These are phyloP conservation scores for Solanum raphanifolium DNA, from an alignment of 257 asterid species.

Conservation along the genomic window DNA sequence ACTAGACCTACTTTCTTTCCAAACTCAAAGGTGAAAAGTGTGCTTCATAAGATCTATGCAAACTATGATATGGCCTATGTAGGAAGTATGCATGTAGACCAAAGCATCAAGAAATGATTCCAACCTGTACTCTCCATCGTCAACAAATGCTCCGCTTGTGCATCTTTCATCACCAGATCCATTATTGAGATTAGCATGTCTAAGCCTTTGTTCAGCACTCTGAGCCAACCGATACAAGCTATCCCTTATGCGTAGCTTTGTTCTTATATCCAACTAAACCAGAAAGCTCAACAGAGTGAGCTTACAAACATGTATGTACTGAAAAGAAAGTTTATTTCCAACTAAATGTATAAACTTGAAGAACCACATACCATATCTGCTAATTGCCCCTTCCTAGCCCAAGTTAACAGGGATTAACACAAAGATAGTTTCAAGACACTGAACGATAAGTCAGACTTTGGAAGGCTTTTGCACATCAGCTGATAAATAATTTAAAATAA, in stretches of 20 bases:
- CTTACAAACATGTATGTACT: not conserved
- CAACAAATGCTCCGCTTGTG: conserved; percentile 12
- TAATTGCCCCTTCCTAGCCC: not conserved
- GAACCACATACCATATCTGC: not conserved
- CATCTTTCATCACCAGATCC: not conserved
- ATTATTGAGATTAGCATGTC: not conserved
- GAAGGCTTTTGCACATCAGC: not conserved
- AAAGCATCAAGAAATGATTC: not conserved
- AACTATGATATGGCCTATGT: not conserved
- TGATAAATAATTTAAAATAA: not conserved
- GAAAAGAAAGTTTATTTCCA: not conserved
- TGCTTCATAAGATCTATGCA: not conserved
- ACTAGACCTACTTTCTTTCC: not conserved
- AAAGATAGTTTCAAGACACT: not conserved
- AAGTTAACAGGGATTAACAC: not conserved
- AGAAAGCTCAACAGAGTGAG: not conserved
- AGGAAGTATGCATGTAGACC: not conserved
- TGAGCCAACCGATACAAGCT: not conserved
- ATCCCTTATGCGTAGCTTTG: not conserved
- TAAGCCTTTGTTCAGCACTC: not conserved
- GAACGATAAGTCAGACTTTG: not conserved
- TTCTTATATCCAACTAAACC: not conserved
- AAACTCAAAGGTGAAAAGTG: not conserved
- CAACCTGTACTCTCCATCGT: not conserved
- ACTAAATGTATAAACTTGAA: not conserved